Base-by-base conservation (phyloP, 306 rosid genomes). In the Casuarina glauca region DNA sequence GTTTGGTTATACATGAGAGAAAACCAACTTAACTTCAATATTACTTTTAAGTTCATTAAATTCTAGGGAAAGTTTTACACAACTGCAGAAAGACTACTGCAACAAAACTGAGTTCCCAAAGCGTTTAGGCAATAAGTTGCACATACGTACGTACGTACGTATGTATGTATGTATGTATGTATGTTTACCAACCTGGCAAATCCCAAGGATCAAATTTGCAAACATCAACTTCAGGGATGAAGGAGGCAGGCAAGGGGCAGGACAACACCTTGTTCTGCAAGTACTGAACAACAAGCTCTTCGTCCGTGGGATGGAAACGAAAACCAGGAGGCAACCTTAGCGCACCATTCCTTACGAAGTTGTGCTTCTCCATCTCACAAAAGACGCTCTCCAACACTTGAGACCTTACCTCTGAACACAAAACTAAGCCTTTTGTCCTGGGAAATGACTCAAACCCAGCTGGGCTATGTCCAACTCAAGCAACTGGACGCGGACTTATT, bases 191-290 rank as follows among this genome's bases (percentile, higher is more conserved):
- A 93, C 98, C 98, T 70, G 97, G 99, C 85, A 95, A 91, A 90
- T 95, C 99, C 98, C 99, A 95, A 15, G 99, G 99, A 78, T 95
- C 99, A n/a, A 88, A 84, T 63, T 91, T 95, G 90, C 94, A 91
- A 71, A 95, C 90, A 69, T 93, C 90, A 72, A 89, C 90, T 36
- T 95, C 96, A 17, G 98, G 99, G 72, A 95, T 95, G 82, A 95
- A 84, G 1, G 99, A 89, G 26, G 99, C 97, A 1, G 99, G 99
- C 75, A 95, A 57, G 35, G 99, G 99, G 76, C 3, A 86, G 6
- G 97, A 91, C 54, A 84, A 81, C 48, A 89, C 94, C 87, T 95
- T 95, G 9, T 97, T 87, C 75, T 85, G 90, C 84, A 95, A 76
- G 88, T 95, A 95, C 75, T 93, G 94, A 4, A 91, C 80, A 2